Evolutionary conservation across 257 asterid species (phyloP).

Genomic region (Echites panduratus): DNA sequence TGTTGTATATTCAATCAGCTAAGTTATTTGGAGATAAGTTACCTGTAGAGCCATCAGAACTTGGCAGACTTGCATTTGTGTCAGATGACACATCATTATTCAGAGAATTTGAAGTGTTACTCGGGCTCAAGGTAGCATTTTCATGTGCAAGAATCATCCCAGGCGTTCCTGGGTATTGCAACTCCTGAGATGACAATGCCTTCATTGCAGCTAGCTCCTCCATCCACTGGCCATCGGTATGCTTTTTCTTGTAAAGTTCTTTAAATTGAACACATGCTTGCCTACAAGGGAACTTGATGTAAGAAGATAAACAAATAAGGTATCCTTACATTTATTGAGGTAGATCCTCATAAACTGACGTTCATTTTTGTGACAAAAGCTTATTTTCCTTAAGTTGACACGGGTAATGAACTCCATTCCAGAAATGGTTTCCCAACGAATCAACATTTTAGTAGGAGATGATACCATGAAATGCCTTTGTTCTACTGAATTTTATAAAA

Average conservation of each 20-base stretch:
- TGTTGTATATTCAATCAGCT: neutral
- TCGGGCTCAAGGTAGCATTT: constrained; percentile 19
- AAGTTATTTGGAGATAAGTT: constrained; percentile 3
- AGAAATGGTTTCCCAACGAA: neutral
- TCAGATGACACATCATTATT: constrained; percentile 41
- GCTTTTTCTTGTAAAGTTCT: constrained; percentile 74
- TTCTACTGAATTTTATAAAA: neutral
- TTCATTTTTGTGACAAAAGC: neutral
- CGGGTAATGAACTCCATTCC: neutral
- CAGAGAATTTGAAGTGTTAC: constrained; percentile 28
- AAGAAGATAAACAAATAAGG: neutral
- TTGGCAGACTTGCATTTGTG: constrained; percentile 22
- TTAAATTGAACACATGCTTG: constrained; percentile 68
- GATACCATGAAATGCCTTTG: neutral
- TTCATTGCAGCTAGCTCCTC: constrained; percentile 79
- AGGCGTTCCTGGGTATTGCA: constrained; percentile 46
- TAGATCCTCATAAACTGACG: too few species aligned
- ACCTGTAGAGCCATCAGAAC: constrained; percentile 53
- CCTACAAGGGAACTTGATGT: constrained; percentile 29
- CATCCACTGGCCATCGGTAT: constrained; percentile 78
- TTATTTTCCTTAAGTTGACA: too few species aligned
- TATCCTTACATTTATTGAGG: neutral
- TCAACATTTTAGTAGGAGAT: neutral
- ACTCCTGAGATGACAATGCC: constrained; percentile 48
- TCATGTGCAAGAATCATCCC: constrained; percentile 59